Evolutionary conservation across 495 filamentous ascomycete species (phyloP).

Genomic region (Beverwykella pulmonaria): DNA sequence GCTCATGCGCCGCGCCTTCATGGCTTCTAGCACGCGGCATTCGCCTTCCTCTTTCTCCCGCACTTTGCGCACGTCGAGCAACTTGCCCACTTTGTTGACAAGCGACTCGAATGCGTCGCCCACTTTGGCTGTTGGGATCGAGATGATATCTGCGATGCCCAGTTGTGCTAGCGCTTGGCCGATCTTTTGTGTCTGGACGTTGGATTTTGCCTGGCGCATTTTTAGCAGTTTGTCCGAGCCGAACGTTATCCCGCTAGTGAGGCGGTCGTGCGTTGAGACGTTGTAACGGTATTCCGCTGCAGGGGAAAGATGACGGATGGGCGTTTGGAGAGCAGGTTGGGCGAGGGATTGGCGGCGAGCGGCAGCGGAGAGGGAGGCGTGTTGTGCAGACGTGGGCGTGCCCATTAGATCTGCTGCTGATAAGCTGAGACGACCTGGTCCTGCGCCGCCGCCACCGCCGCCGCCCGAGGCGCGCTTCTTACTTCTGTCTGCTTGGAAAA

Average conservation of each 20-base stretch:
- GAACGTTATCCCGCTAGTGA: slow-evolving; percentile 74
- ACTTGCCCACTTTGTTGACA: slow-evolving; percentile 67
- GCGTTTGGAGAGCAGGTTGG: slow-evolving; percentile 42
- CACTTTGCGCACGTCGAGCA: slow-evolving; percentile 82
- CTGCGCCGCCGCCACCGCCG: slow-evolving; percentile 25
- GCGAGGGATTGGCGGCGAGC: slow-evolving; percentile 16
- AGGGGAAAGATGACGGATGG: slow-evolving; percentile 69
- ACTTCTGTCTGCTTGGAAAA: slow-evolving; percentile 75
- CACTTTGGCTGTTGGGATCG: slow-evolving; percentile 83
- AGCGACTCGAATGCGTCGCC: slow-evolving; percentile 80
- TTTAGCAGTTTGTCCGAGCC: slow-evolving; percentile 82
- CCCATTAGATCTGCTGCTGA: slow-evolving; percentile 25
- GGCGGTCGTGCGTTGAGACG: slow-evolving; percentile 81
- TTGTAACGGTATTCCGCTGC: slow-evolving; percentile 79
- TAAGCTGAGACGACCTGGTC: slow-evolving; percentile 30
- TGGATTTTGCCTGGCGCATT: slow-evolving; percentile 78
- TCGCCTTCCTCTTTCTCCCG: slow-evolving; percentile 85
- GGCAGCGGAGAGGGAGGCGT: slow-evolving; percentile 8
- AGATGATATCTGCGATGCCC: slow-evolving; percentile 72
- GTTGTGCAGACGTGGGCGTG: slow-evolving; percentile 27
- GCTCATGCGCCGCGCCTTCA: slow-evolving; percentile 35
- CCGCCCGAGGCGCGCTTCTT: slow-evolving; percentile 65
- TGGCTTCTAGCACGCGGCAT: slow-evolving; percentile 68
- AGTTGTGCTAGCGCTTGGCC: slow-evolving; percentile 75
- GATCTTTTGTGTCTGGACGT: slow-evolving; percentile 79